phyloP scores from a whole-genome alignment of 192 early-diverging fungal genomes.

The Gorgonomyces haynaldii region DNA sequence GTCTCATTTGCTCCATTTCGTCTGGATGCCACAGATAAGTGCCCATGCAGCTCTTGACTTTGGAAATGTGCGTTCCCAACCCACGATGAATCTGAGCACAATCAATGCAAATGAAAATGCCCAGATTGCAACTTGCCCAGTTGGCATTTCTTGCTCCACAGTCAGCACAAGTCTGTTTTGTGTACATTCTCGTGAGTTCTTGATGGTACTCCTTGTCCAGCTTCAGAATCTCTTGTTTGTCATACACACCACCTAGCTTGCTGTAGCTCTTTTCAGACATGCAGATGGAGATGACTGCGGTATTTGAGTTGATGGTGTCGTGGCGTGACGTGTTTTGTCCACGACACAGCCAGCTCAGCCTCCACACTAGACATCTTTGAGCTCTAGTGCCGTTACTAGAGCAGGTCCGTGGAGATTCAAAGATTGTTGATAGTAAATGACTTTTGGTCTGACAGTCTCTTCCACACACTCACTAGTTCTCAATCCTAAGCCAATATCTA shows the following conservation, averaged over 20 bases:
- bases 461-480: too few species aligned
- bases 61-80: constrained; percentile 10
- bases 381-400: too few species aligned
- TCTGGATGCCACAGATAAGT: neutral
- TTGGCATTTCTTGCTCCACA: neutral
- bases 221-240: neutral
- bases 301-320: too few species aligned
- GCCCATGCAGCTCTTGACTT: constrained; percentile 5
- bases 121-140: constrained; percentile 12
- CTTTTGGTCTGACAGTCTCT: too few species aligned
- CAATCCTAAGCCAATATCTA: too few species aligned
- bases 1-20: neutral
- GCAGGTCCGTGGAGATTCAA: too few species aligned
- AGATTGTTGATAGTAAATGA: too few species aligned
- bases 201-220: neutral
- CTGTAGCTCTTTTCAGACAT: neutral
- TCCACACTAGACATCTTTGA: too few species aligned
- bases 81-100: constrained; percentile 9
- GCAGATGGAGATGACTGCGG: too few species aligned
- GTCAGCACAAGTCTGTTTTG: neutral
- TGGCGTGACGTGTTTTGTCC: too few species aligned
- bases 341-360: too few species aligned
- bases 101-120: constrained; percentile 9
- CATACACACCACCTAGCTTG: neutral
- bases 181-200: neutral